phyloP scores from a whole-genome alignment of 2,329 filamentous ascomycete species.

The Iodosphaeria phyllophila region DNA sequence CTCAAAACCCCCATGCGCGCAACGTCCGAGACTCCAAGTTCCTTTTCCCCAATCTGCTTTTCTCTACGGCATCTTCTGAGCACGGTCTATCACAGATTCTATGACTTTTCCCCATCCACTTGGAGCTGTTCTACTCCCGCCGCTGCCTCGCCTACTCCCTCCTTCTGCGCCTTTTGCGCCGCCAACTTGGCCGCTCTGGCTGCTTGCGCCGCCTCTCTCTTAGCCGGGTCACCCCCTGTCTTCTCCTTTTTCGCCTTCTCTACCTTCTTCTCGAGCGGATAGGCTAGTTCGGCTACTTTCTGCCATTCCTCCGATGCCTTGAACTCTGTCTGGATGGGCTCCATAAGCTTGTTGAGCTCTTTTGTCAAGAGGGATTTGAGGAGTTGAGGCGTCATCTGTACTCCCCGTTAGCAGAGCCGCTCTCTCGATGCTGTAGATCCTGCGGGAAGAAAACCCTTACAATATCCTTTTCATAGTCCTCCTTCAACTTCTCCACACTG shows the following conservation, averaged over 20 bases:
- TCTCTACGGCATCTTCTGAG: too few species aligned
- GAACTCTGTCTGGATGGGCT: slow-evolving; percentile 60
- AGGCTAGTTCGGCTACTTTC: slow-evolving; percentile 56
- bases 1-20: too few species aligned
- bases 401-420: slow-evolving; percentile 5
- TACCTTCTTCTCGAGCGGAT: slow-evolving; percentile 56
- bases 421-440: slow-evolving; percentile 1
- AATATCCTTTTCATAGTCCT: slow-evolving; percentile 64
- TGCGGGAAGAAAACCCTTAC: slow-evolving; percentile 20
- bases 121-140: too few species aligned
- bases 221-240: too few species aligned
- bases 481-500: slow-evolving; percentile 53
- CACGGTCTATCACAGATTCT: too few species aligned
- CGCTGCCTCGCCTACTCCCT: too few species aligned
- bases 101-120: too few species aligned
- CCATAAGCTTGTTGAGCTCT: slow-evolving; percentile 54
- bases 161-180: too few species aligned
- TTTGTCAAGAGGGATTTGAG: slow-evolving; percentile 70
- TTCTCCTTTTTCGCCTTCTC: slow-evolving; percentile 70
- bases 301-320: slow-evolving; percentile 62
- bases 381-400: slow-evolving; percentile 60
- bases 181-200: too few species aligned
- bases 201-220: too few species aligned
- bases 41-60: too few species aligned
- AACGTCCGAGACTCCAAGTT: too few species aligned